These are phyloP conservation scores for Brettanomyces naardenensis DNA, from an alignment of 805 yeast species.

Conservation along the genomic window DNA sequence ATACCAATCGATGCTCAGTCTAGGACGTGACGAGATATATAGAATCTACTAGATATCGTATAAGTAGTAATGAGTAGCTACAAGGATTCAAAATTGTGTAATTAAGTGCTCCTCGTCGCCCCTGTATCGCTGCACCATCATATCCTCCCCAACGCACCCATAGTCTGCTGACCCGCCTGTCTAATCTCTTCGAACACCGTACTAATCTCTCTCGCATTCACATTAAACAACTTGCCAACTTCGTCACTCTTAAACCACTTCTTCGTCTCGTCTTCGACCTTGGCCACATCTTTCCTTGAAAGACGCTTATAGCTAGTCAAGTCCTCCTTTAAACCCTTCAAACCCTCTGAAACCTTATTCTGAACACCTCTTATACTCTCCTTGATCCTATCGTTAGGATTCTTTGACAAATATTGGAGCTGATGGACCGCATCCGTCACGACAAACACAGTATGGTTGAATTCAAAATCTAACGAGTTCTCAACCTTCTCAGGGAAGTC, in stretches of 20 bases:
- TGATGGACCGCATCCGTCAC: conserved; percentile 17
- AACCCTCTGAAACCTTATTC: background rate
- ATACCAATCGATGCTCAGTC: too few relatives aligned
- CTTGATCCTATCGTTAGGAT: too few relatives aligned
- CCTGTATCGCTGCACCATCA: too few relatives aligned
- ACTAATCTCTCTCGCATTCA: background rate
- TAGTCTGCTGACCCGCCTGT: background rate
- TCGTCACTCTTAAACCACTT: background rate
- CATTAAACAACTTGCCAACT: background rate
- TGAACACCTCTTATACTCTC: background rate
- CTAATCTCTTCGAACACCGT: background rate
- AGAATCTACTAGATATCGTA: too few relatives aligned
- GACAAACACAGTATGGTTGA: conserved; percentile 16
- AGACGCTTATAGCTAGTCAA: background rate
- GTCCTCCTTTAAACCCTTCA: background rate
- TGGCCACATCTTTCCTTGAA: background rate
- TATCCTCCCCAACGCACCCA: background rate
- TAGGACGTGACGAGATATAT: too few relatives aligned
- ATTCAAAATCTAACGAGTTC: conserved; percentile 12
- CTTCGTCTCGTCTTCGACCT: background rate
- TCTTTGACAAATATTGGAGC: conserved; percentile 7
- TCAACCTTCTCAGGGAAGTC: conserved; percentile 11
- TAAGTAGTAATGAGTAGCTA: too few relatives aligned
- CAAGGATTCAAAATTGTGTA: too few relatives aligned
- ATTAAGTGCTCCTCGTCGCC: too few relatives aligned